These are phyloP conservation scores for Globisporangium acanthophoron DNA, from an alignment of 352 stramenopile species.

Conservation along the genomic window DNA sequence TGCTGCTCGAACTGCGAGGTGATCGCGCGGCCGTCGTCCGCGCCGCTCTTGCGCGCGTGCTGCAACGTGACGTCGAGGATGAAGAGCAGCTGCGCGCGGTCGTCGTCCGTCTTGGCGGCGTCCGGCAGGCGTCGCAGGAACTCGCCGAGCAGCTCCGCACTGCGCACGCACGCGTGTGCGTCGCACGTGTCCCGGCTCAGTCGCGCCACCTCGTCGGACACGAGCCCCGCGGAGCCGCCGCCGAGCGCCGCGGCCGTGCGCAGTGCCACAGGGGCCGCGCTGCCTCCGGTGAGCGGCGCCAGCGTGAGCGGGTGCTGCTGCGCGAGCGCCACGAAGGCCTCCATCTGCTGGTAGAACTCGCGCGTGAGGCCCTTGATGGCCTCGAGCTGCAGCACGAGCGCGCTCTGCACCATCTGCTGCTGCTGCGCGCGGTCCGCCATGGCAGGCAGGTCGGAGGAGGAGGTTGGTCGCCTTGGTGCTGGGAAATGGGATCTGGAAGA, in stretches of 20 bases:
- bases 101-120: conserved; percentile 36
- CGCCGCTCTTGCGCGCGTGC: conserved; percentile 4
- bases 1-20: conserved; percentile 48
- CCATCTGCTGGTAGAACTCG: conserved; percentile 64
- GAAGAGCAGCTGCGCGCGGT: conserved; percentile 52
- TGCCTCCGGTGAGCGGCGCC: conserved; percentile 11
- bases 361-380: conserved; percentile 30
- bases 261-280: conserved; percentile 25
- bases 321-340: conserved; percentile 56
- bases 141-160: conserved; percentile 24
- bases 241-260: conserved; percentile 12
- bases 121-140: conserved; percentile 34
- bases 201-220: conserved; percentile 36
- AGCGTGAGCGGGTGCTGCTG: conserved; percentile 39
- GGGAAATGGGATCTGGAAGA: not conserved
- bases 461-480: too few species aligned
- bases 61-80: conserved; percentile 49
- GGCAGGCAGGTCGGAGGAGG: not conserved
- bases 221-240: conserved; percentile 20
- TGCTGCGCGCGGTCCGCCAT: conserved; percentile 4
- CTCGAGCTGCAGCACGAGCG: conserved; percentile 57
- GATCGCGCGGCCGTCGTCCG: conserved; percentile 13
- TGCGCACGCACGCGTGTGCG: conserved; percentile 24
- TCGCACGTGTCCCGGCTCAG: conserved; percentile 40
- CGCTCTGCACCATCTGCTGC: conserved; percentile 38